Percentiles rank a stretch among this genome's conserved stretches.
Conservation (phyloP, 2,329 filamentous ascomycete species). For the Penicillium digitatum region DNA sequence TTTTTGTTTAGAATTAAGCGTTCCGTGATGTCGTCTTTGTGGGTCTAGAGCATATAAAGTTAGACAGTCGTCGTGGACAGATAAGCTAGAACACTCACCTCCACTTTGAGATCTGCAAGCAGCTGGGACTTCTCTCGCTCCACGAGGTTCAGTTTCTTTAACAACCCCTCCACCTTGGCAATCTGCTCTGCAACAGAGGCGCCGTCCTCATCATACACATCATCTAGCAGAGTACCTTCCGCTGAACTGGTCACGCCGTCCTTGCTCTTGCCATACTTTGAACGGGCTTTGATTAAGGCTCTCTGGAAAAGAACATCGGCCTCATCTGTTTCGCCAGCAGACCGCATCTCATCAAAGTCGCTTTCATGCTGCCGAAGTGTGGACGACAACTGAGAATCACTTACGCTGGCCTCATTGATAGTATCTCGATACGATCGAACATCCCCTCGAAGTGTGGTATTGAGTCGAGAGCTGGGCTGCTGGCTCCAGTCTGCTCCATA, state of each 20-base stretch:
- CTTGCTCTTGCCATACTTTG: slow-evolving; percentile 53
- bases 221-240: slow-evolving; percentile 81
- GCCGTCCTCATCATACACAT: slow-evolving; percentile 78
- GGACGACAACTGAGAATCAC: slow-evolving; percentile 75
- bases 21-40: slow-evolving; percentile 95
- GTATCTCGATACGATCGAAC: slow-evolving; percentile 84
- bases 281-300: slow-evolving; percentile 74
- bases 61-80: neutral
- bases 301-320: slow-evolving; percentile 84
- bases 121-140: slow-evolving; percentile 90
- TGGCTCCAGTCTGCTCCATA: slow-evolving; percentile 96
- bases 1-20: slow-evolving; percentile 98
- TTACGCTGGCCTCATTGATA: slow-evolving; percentile 80
- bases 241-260: slow-evolving; percentile 60
- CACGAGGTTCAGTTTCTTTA: slow-evolving; percentile 86
- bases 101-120: slow-evolving; percentile 94
- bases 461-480: slow-evolving; percentile 86
- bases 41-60: slow-evolving; percentile 57
- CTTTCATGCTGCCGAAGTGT: slow-evolving; percentile 81
- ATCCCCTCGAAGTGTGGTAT: slow-evolving; percentile 79
- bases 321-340: slow-evolving; percentile 79
- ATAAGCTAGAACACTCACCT: slow-evolving; percentile 55
- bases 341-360: slow-evolving; percentile 93
- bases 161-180: slow-evolving; percentile 76
- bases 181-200: slow-evolving; percentile 87